Base-by-base conservation (phyloP, 2,329 filamentous ascomycete genomes). In the Pseudovirgaria hyperparasitica region DNA sequence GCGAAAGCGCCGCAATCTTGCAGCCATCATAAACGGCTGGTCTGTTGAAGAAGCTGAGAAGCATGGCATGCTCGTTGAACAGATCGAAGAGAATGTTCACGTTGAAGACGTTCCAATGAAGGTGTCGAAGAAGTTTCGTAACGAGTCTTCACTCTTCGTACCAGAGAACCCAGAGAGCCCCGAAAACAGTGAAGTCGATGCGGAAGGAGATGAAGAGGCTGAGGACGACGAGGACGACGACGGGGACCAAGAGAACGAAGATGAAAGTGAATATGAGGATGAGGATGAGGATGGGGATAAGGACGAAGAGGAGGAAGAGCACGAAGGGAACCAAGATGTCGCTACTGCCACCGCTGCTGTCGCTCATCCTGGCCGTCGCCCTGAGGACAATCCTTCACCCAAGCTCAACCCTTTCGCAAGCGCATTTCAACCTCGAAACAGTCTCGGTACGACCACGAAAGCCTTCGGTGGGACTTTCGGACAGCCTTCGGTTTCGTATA, bases 11-110 rank as follows among this genome's bases (percentile, higher is more conserved):
- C 60, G 72, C 37, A 63, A 57, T 2, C 46, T 72, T n/a, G 61
- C 63, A 13, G 65, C 70, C 6, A 50, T 76, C 16, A 65, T 75
- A 28, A 60, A 66, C 39, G 70, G 70, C 9, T 51, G 72, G 43
- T 62, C 52, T 23, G 60, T 73, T 23, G 52, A 52, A 23, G 57
- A 66, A 38, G 67, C 72, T 22, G 57, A 63, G n/a, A 50, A 52
- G 6, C 46, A 22, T n/a, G 26, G 19, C 10, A n/a, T n/a, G n/a
- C 40, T 61, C 14, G 40, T 39, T 16, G 33, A 40, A 23, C 42
- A 48, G 27, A 36, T 37, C 31, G 27, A 33, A 36, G 18, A 38
- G 50, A 26, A 38, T 44, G 40, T 42, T 9, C 46, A 50, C 9
- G 46, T 56, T 16, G 43, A 44, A n/a, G 49, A 48, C 11, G 37